These are phyloP conservation scores for Candida nonsorbophila DNA, from an alignment of 805 yeast genomes.

Conservation along the genomic window DNA sequence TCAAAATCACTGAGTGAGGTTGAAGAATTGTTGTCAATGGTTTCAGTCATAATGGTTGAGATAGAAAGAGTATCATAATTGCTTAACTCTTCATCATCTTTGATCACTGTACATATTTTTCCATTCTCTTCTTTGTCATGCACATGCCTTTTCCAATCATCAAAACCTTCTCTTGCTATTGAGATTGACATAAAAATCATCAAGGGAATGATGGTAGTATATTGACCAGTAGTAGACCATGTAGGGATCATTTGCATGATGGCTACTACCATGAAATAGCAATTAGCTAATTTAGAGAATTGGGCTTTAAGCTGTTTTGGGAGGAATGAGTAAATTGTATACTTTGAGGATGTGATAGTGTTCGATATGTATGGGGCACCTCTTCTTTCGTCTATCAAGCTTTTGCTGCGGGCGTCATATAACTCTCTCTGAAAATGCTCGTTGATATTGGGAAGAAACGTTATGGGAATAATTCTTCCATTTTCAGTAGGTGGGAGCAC, in stretches of 20 bases:
- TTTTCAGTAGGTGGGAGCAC: slow-evolving; percentile 50
- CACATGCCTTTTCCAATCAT: slow-evolving; percentile 82
- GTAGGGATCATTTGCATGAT: slow-evolving; percentile 93
- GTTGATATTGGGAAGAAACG: slow-evolving; percentile 34
- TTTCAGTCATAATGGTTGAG: slow-evolving; percentile 34
- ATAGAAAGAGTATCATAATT: slow-evolving; percentile 33
- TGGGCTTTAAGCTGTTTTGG: slow-evolving; percentile 90
- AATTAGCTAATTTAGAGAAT: slow-evolving; percentile 87
- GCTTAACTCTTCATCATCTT: slow-evolving; percentile 23
- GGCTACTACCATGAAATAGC: slow-evolving; percentile 85
- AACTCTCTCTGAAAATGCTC: slow-evolving; percentile 22
- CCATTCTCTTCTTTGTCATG: slow-evolving; percentile 84
- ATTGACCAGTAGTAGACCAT: slow-evolving; percentile 96
- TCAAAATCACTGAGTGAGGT: slow-evolving; percentile 1
- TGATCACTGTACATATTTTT: slow-evolving; percentile 21
- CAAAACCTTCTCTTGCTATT: slow-evolving; percentile 88
- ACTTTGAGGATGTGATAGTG: slow-evolving; percentile 79
- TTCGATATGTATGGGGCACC: slow-evolving; percentile 59
- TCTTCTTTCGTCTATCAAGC: slow-evolving; percentile 66
- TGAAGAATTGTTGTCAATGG: no score
- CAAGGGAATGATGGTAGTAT: slow-evolving; percentile 88
- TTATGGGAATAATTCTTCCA: slow-evolving; percentile 75
- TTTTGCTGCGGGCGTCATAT: slow-evolving; percentile 14
- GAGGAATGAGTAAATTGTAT: slow-evolving; percentile 71
- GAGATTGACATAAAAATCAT: slow-evolving; percentile 83